Evolutionary conservation across 345 rosid species (phyloP).

Genomic region (Rhodamnia rubescens): DNA sequence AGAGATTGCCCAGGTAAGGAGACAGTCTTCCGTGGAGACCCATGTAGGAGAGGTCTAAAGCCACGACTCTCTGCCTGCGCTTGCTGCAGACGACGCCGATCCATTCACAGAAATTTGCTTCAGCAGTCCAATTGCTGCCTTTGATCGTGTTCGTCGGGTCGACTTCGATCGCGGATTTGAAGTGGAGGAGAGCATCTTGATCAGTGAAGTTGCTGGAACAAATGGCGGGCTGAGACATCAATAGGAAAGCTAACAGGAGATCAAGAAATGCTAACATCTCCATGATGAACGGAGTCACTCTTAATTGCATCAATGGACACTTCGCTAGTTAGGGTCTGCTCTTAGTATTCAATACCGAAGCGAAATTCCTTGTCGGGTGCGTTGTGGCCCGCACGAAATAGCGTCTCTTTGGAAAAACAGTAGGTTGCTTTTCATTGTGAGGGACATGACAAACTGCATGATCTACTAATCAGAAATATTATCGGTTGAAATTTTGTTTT

Average conservation of each 20-base stretch:
- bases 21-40: neutral
- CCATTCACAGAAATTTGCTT: neutral
- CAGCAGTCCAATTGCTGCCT: neutral
- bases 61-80: neutral
- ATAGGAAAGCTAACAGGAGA: neutral
- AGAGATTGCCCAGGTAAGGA: neutral
- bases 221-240: neutral
- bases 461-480: too few species aligned
- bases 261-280: neutral
- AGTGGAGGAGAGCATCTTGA: neutral
- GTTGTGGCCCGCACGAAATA: neutral
- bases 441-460: too few species aligned
- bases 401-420: neutral
- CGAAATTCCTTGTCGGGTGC: too few species aligned
- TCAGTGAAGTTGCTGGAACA: neutral
- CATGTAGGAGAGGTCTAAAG: neutral
- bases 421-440: too few species aligned
- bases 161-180: rapidly evolving
- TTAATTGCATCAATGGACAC: neutral
- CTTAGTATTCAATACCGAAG: neutral
- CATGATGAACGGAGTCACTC: neutral
- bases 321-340: neutral
- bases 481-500: too few species aligned
- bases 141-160: neutral
- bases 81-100: neutral